Percentiles rank a stretch among this genome's conserved stretches.
phyloP scores from a whole-genome alignment of 768 basidiomycete genomes.

The Glaciozyma antarctica region DNA sequence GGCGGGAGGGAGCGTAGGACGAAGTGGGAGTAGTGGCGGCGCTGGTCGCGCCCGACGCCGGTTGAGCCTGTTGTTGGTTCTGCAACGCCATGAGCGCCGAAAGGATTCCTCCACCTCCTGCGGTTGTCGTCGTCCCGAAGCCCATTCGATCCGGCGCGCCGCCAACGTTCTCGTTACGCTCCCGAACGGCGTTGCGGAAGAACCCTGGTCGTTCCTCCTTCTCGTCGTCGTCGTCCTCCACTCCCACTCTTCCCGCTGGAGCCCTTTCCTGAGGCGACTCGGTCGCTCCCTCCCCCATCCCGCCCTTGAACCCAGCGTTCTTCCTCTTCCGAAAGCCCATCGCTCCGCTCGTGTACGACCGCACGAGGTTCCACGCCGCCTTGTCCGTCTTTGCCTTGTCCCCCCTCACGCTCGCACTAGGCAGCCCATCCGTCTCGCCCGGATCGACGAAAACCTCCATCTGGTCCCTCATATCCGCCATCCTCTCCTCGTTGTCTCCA shows the following conservation, averaged over 20 bases:
- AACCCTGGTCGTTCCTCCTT: constrained; percentile 3
- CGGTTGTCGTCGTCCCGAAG: neutral
- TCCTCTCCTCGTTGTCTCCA: constrained; percentile 23
- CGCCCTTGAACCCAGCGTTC: constrained; percentile 20
- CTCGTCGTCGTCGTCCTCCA: constrained; percentile 3
- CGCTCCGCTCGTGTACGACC: constrained; percentile 11
- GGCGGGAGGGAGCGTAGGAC: constrained; percentile 36
- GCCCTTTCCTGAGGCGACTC: neutral
- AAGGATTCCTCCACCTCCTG: constrained; percentile 50
- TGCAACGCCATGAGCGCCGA: constrained; percentile 60
- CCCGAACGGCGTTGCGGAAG: constrained; percentile 23
- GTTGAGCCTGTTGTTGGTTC: constrained; percentile 40
- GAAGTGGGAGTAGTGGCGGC: constrained; percentile 28
- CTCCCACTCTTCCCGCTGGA: constrained; percentile 4
- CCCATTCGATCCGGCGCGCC: constrained; percentile 7
- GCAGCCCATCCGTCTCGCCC: constrained; percentile 57
- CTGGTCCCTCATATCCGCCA: constrained; percentile 23
- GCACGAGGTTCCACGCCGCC: constrained; percentile 28
- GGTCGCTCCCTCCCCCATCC: neutral
- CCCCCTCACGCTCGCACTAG: constrained; percentile 39
- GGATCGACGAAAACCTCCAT: constrained; percentile 49
- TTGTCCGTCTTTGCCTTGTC: constrained; percentile 24
- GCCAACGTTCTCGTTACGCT: constrained; percentile 27
- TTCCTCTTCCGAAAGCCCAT: constrained; percentile 6
- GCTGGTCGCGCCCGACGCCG: neutral